phyloP scores from a whole-genome alignment of 2,329 filamentous ascomycete genomes.

The Fusarium heterosporum region DNA sequence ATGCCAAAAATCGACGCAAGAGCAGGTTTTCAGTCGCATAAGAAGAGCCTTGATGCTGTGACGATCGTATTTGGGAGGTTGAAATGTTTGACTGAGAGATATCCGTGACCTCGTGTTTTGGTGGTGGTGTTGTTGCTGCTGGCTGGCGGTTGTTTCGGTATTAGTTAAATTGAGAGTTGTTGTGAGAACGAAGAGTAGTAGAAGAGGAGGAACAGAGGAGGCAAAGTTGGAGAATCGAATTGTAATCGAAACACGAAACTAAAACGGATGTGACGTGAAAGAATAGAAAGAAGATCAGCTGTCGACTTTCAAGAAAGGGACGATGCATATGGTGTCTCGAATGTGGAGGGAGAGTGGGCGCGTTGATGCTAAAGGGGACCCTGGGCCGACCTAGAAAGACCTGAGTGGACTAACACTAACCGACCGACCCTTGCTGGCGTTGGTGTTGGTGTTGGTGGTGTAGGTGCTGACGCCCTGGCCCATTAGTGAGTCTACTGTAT shows the following conservation, averaged over 20 bases:
- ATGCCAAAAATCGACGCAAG: constrained; percentile 26
- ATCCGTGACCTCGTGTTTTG: constrained; percentile 15
- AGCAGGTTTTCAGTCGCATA: constrained; percentile 3
- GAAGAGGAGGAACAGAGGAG: constrained; percentile 2
- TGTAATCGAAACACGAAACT: constrained; percentile 32
- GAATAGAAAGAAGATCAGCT: constrained; percentile 42
- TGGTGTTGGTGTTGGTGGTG: constrained; percentile 17
- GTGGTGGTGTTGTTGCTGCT: neutral
- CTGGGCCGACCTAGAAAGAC: constrained; percentile 33
- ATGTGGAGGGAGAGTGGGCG: constrained; percentile 46
- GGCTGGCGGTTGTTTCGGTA: neutral
- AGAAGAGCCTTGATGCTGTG: neutral
- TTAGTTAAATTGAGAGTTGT: constrained; percentile 2
- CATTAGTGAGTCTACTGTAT: constrained; percentile 14
- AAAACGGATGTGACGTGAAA: constrained; percentile 39
- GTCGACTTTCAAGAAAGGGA: constrained; percentile 42
- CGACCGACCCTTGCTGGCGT: constrained; percentile 21
- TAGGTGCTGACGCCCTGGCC: constrained; percentile 15
- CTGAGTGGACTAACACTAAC: neutral
- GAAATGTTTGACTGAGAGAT: neutral
- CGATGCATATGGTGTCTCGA: constrained; percentile 52
- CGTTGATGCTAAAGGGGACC: constrained; percentile 44
- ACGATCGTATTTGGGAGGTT: neutral
- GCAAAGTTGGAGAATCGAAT: neutral
- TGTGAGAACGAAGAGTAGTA: neutral